Percentiles rank a stretch among this genome's conserved stretches.
These are phyloP conservation scores for Wickerhamomyces bisporus DNA, from an alignment of 805 yeast genomes.

Conservation along the genomic window DNA sequence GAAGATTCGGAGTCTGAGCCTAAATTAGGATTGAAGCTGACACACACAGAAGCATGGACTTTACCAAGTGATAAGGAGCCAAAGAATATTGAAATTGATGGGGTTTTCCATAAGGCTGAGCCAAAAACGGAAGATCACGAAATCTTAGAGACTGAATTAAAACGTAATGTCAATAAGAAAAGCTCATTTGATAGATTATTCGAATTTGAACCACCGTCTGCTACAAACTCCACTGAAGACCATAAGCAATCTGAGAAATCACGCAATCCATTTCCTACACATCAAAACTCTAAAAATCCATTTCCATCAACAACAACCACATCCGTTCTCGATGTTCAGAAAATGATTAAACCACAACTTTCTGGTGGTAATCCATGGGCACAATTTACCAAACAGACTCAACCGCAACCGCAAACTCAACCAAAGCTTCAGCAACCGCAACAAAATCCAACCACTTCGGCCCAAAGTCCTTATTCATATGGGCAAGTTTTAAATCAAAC, in stretches of 20 bases:
- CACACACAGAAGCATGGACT: conserved; percentile 21
- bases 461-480: not conserved
- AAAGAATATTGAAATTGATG: conserved; percentile 11
- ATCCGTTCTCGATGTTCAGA: conserved; percentile 6
- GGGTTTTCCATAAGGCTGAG: conserved; percentile 15
- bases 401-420: not conserved
- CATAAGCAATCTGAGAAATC: too few species aligned
- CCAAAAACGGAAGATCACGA: too few species aligned
- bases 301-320: conserved; percentile 10
- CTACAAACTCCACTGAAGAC: not conserved
- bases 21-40: conserved; percentile 11
- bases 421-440: not conserved
- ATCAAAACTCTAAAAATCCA: conserved; percentile 11
- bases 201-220: conserved; percentile 6
- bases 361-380: conserved; percentile 22
- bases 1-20: conserved; percentile 2
- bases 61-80: conserved; percentile 2
- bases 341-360: conserved; percentile 8
- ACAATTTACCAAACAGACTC: conserved; percentile 4
- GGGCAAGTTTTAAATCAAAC: not conserved
- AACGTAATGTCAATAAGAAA: conserved; percentile 8
- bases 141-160: too few species aligned
- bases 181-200: conserved; percentile 18
- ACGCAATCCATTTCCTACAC: conserved; percentile 19
- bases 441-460: not conserved